Conservation (phyloP, 1,139 yeast genomes). For the Taiozyma sp. region DNA sequence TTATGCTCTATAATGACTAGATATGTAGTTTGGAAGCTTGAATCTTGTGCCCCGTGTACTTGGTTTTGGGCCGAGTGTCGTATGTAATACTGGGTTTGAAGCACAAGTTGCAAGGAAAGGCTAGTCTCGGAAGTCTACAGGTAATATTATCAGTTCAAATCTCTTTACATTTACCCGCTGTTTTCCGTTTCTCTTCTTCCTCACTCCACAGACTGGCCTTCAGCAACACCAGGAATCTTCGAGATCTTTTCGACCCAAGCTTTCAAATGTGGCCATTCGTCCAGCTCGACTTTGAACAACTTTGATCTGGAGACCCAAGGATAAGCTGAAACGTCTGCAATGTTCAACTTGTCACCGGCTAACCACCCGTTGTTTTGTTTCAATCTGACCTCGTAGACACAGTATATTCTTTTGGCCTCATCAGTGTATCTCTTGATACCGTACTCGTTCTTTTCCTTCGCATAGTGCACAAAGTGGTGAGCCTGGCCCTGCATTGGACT, state of each 20-base stretch:
- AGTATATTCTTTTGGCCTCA: conserved; percentile 45
- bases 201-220: conserved; percentile 25
- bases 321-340: conserved; percentile 44
- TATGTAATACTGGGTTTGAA: not conserved
- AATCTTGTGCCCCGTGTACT: not conserved
- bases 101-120: not conserved
- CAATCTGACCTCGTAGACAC: conserved; percentile 45
- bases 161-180: not conserved
- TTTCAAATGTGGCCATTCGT: conserved; percentile 37
- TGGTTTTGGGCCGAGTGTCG: not conserved
- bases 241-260: conserved; percentile 38
- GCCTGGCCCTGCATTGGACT: conserved; percentile 63
- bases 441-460: conserved; percentile 41
- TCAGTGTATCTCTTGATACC: conserved; percentile 42
- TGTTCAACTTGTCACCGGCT: conserved; percentile 47
- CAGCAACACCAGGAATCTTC: conserved; percentile 33
- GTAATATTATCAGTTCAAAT: too few relatives aligned
- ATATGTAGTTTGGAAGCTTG: not conserved
- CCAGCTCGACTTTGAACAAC: conserved; percentile 19
- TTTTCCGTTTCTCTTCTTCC: not conserved
- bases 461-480: conserved; percentile 37
- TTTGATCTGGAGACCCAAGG: conserved; percentile 30
- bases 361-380: conserved; percentile 39
- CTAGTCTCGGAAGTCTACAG: not conserved
- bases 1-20: not conserved